Evolutionary conservation across 2,329 filamentous ascomycete genomes (phyloP).

Genomic region (Talaromyces islandicus): DNA sequence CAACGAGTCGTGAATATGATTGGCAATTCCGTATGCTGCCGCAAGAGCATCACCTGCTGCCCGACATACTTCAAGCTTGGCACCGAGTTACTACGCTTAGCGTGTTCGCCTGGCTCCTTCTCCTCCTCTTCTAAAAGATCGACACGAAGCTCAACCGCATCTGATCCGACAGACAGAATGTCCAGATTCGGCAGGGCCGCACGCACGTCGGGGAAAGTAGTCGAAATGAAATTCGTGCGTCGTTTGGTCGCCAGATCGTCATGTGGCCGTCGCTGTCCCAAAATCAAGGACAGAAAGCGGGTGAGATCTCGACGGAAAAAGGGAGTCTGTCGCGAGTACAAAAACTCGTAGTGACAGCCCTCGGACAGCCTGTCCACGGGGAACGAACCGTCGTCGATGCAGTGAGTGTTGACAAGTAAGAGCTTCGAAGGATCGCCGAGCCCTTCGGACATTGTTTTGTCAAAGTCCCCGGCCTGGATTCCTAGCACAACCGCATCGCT

Average conservation of each 20-base stretch:
- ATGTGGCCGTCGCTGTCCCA: constrained; percentile 74
- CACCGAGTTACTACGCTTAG: constrained; percentile 57
- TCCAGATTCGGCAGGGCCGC: constrained; percentile 78
- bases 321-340: constrained; percentile 64
- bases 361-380: constrained; percentile 61
- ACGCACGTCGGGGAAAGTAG: constrained; percentile 79
- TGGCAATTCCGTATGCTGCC: constrained; percentile 79
- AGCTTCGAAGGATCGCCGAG: constrained; percentile 43
- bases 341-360: constrained; percentile 76
- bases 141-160: constrained; percentile 78
- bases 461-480: constrained; percentile 53
- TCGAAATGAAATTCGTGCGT: constrained; percentile 79
- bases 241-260: constrained; percentile 64
- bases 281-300: constrained; percentile 70
- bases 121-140: constrained; percentile 66
- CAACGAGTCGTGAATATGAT: constrained; percentile 85
- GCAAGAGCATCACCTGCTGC: constrained; percentile 76
- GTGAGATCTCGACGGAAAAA: constrained; percentile 71
- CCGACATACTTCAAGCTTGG: constrained; percentile 80
- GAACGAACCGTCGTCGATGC: constrained; percentile 63
- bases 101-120: constrained; percentile 62
- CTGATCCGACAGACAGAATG: constrained; percentile 78
- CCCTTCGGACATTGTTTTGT: constrained; percentile 52
- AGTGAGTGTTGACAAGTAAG: constrained; percentile 70
- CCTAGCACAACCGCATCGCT: constrained; percentile 63